Percentiles rank a stretch among this genome's conserved stretches.
These are phyloP conservation scores for Ogataea populi-albae DNA, from an alignment of 805 yeast species.

Conservation along the genomic window DNA sequence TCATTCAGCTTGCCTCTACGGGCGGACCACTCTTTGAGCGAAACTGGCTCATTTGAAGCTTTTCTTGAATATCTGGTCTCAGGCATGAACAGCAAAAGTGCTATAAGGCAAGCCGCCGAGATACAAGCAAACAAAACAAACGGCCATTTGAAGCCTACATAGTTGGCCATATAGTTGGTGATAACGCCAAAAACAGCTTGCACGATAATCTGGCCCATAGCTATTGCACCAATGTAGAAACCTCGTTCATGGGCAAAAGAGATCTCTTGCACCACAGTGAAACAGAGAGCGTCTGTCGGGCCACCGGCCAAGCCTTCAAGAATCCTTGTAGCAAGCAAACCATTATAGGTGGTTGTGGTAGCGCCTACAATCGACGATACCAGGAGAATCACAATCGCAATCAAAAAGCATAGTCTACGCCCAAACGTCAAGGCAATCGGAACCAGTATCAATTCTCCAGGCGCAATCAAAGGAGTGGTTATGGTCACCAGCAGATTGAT, in stretches of 20 bases:
- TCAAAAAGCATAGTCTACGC: conserved; percentile 3
- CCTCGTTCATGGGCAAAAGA: conserved; percentile 7
- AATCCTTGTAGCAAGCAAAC: conserved; percentile 4
- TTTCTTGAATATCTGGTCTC: conserved; percentile 3
- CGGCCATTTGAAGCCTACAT: conserved; percentile 7
- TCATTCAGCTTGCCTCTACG: conserved; percentile 1
- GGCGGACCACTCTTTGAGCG: conserved; percentile 2
- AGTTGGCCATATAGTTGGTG: conserved; percentile 6
- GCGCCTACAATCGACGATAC: conserved; percentile 7
- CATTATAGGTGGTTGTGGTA: conserved; percentile 4
- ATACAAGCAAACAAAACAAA: conserved; percentile 5
- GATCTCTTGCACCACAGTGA: conserved; percentile 7
- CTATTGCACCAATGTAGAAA: conserved; percentile 3
- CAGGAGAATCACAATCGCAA: conserved; percentile 1
- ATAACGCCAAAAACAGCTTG: conserved; percentile 4
- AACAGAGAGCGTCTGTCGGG: conserved; percentile 7
- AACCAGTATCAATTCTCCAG: conserved; percentile 3
- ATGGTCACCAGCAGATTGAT: conserved; percentile 4
- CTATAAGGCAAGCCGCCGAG: conserved; percentile 4
- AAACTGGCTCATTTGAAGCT: neutral
- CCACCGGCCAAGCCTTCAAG: conserved; percentile 6
- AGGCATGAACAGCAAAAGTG: conserved; percentile 4
- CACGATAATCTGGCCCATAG: conserved; percentile 4
- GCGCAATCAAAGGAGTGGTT: conserved; percentile 3
- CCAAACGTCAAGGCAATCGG: conserved; percentile 5